Evolutionary conservation across 345 rosid genomes (phyloP), one percentile per base, ranked within the genome.

Genomic region (Combretum micranthum): DNA sequence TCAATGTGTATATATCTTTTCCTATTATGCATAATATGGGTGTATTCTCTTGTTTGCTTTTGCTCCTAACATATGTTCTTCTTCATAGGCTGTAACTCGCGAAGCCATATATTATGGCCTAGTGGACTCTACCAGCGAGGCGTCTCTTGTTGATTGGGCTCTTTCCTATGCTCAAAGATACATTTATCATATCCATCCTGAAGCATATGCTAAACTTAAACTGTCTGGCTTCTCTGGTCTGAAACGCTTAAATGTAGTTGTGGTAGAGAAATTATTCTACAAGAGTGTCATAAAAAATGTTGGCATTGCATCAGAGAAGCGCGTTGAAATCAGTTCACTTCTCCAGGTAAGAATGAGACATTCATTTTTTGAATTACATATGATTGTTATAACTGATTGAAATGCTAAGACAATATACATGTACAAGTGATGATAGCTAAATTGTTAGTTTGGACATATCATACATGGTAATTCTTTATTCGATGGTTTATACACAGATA

Each of bases 111-210:
- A 69, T 56, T 53, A 71, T 59, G 83, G 91, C 63, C 70, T 19
- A 69, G 58, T 64, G 59, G 88, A 82, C 69, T 66, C 72, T 65
- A 68, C 73, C 63, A 66, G 68, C 58, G 74, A 77, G 65, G 72
- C 76, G 67, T 81, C 85, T 58, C 66, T 91, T 56, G 68, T 91
- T 53, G 75, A 88, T 64, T 86, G 95, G 96, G 72, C 77, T 61
- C 85, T 91, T 57, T 90, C 98, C 64, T 88, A 82, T 78, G 88
- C 88, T 47, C 98, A 91, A 69, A 90, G 96, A 56, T 91, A 86
- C 72, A 64, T 88, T 21, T 75, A 68, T 64, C 66, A 79, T 54
- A 25, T 69, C 16, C 85, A 80, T 61, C 83, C 73, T 39, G 75
- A 79, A 53, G 77, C 67, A 61, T 91, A 88, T 66, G 53, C 53